Evolutionary conservation across 139 green algal species (phyloP), one percentile per base, ranked within the genome.

Genomic region (Volvox reticuliferus): DNA sequence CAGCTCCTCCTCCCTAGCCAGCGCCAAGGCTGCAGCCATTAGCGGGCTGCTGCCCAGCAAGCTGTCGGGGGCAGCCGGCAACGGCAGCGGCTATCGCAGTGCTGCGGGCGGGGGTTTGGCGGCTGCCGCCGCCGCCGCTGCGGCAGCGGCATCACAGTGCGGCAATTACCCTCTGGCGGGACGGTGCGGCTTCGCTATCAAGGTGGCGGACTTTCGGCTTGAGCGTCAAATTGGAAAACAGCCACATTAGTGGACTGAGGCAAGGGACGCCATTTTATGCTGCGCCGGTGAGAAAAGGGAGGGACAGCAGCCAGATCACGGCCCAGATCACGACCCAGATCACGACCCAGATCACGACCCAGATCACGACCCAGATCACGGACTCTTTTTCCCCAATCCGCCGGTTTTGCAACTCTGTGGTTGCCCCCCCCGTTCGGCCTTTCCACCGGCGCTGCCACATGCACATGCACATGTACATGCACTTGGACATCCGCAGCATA

Each of bases 141-240:
- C 63, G 22, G 62, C 62, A 2, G 62, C n/a, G 3, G 67, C 55
- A 26, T 61, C 85, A 3, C 69, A 71, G 37, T 82, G 33, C 28
- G 69, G 85, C 16, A 71, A 12, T 30, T 89, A 89, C 69, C 85
- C 69, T 0, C 18, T 82, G 18, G 85, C 44, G 5, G 68, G 68
- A 20, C 69, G 85, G 30, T 90, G 86, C 75, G 75, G 86, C 65
- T 90, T 73, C 21, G 75, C 73, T 2, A 28, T 86, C 63, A 94
- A 95, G 82, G 92, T 95, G 26, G 93, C 91, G 30, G 93, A 95
- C 77, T 95, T n/a, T 95, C 78, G 93, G 93, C 13, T 77, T 95
- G 30, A 88, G 50, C 81, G 91, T 95, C 5, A 90, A 92, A 32
- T 91, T 95, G 91, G 73, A 88, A 35, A 86, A 93, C 86, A 93